phyloP scores from a whole-genome alignment of 2,329 filamentous ascomycete genomes.

The Venturiaceae sp. region DNA sequence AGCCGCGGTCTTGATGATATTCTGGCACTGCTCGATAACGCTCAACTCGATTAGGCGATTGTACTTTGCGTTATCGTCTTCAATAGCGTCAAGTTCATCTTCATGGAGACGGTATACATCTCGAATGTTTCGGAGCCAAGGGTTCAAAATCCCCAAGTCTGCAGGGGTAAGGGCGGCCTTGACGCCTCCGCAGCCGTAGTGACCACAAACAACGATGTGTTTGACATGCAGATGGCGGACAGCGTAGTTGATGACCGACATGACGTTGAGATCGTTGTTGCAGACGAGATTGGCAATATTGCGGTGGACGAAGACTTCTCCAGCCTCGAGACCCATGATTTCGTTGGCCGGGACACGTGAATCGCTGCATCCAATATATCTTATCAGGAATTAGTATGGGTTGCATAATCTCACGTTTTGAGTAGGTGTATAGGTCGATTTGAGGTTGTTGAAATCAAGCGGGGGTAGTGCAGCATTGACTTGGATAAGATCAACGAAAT shows the following conservation, averaged over 20 bases:
- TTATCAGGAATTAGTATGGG: not conserved
- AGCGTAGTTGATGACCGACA: conserved; percentile 30
- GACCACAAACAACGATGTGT: conserved; percentile 61
- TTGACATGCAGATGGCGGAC: conserved; percentile 40
- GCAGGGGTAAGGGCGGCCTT: conserved; percentile 53
- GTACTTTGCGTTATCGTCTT: conserved; percentile 19
- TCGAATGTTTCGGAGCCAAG: conserved; percentile 65
- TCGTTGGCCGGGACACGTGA: conserved; percentile 30
- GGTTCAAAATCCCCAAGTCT: conserved; percentile 61
- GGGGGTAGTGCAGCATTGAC: not conserved
- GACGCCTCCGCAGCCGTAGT: conserved; percentile 59
- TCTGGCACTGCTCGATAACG: conserved; percentile 26
- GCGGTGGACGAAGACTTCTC: conserved; percentile 18
- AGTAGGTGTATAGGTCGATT: not conserved
- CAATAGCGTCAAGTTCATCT: conserved; percentile 49
- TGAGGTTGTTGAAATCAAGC: not conserved
- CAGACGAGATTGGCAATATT: conserved; percentile 24
- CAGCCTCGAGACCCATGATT: conserved; percentile 25
- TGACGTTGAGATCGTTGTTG: conserved; percentile 30
- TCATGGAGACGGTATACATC: conserved; percentile 66
- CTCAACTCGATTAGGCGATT: conserved; percentile 26
- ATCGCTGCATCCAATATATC: conserved; percentile 23
- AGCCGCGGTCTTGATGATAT: conserved; percentile 37
- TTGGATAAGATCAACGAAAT: not conserved
- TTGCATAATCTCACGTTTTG: not conserved